These are phyloP conservation scores for Saturnispora bothae DNA, from an alignment of 805 yeast species.

Conservation along the genomic window DNA sequence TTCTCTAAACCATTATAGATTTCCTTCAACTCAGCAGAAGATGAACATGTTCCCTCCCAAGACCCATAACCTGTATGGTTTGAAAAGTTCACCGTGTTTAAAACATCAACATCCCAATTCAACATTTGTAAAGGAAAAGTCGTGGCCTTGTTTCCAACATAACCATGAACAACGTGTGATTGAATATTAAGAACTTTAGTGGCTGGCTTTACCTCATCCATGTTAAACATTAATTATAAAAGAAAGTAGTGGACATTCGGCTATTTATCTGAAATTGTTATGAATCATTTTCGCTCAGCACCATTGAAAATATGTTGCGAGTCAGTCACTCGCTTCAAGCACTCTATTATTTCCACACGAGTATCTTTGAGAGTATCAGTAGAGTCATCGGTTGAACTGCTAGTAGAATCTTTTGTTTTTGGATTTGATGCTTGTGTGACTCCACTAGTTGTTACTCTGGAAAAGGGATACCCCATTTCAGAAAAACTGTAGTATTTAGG, in stretches of 20 bases:
- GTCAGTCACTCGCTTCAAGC: slow-evolving; percentile 37
- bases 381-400: slow-evolving; percentile 14
- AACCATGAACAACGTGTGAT: slow-evolving; percentile 66
- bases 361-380: background rate
- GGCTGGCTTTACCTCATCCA: slow-evolving; percentile 1
- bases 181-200: slow-evolving; percentile 39
- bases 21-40: slow-evolving; percentile 30
- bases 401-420: background rate
- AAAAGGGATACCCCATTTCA: background rate
- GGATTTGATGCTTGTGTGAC: background rate
- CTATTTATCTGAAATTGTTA: no score
- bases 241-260: no score
- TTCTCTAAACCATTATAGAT: slow-evolving; percentile 30
- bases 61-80: slow-evolving; percentile 66
- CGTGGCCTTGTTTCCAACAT: slow-evolving; percentile 60
- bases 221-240: no score
- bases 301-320: background rate
- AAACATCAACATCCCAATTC: slow-evolving; percentile 62
- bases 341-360: slow-evolving; percentile 42
- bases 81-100: slow-evolving; percentile 56
- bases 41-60: slow-evolving; percentile 36
- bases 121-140: slow-evolving; percentile 52
- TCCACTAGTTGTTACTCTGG: no score
- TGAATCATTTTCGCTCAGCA: background rate
- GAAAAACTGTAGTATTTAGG: background rate